Base-by-base conservation (phyloP, 2,329 filamentous ascomycete genomes). In the Pseudohalonectria lignicola region DNA sequence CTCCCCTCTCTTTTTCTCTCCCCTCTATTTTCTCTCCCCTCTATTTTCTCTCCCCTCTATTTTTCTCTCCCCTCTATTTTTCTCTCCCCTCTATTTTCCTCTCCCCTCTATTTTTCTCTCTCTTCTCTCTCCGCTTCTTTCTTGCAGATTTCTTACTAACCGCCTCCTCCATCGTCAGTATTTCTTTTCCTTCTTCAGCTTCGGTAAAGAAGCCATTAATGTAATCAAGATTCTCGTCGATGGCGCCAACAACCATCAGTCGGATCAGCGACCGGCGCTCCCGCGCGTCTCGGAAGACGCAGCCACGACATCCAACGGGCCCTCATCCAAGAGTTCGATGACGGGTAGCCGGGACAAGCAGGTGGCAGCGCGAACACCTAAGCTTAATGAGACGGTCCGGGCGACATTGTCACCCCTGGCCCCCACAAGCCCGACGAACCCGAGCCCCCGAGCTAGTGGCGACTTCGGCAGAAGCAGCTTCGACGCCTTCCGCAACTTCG, bases 171-270 rank as follows among this genome's bases (percentile, higher is more conserved):
- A 35, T 23, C 21, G 12, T 12, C 10, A 88, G 78, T 95, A 96
- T 56, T 96, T 93, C 56, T 96, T 98, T 57, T 92, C 88, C 0
- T 96, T 96, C 60, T 94, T 95, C 56, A 82, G 76, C 47, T 80
- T 80, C 45, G 87, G 87, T 6, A 79, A 83, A 50, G 85, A 94
- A 49, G 90, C 86, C 12, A 76, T 94, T 45, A 76, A 80, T 36
- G 73, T 92, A 3, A 66, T 98, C 37, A 83, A 76, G 44, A 74
- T 76, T 31, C 64, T 93, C 38, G 72, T 87, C 9, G 79, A 83
- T 35, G 76, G 80, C 45, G 72, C 76, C 18, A 28, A 21, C 36
- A 64, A 74, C 39, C 58, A 66, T 36, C 57, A 67, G 42, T 51
- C 61, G 16, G 61, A 55, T 2, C 30, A 40, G n/a, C 46, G 45